A percentile compares a stretch with the other conserved stretches of the same genome.
Evolutionary conservation across 768 basidiomycete genomes (phyloP).

Genomic region (Boletus pseudo-olivaceus): DNA sequence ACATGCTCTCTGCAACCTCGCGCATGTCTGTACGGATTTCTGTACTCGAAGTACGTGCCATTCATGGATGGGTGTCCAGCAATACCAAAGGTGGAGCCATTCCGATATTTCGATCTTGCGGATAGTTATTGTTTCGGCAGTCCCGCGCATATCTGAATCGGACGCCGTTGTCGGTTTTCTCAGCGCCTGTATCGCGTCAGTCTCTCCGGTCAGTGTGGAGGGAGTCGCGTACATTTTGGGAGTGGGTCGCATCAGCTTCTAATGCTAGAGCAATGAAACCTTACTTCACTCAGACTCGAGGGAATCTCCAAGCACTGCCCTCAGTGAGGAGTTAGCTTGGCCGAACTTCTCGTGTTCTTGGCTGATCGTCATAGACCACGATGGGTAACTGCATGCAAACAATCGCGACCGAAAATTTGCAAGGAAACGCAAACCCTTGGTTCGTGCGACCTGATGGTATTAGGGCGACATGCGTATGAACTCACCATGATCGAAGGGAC

Average conservation of each 20-base stretch:
- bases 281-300: not conserved
- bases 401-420: not conserved
- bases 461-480: not conserved
- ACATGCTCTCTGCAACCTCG: not conserved
- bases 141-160: not conserved
- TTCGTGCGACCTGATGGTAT: not conserved
- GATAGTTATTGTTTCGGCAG: not conserved
- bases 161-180: not conserved
- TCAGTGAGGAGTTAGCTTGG: not conserved
- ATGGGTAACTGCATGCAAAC: slow-evolving; percentile 9
- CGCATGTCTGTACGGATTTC: not conserved
- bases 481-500: not conserved
- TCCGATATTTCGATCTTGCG: not conserved
- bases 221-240: not conserved
- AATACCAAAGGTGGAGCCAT: not conserved
- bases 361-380: not conserved
- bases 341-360: not conserved
- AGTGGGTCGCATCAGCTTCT: not conserved
- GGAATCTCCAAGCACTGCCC: not conserved
- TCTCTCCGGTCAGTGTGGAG: not conserved
- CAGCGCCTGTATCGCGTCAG: not conserved
- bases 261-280: not conserved
- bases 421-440: not conserved
- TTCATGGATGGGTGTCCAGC: slow-evolving; percentile 1
- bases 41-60: not conserved